Conservation (phyloP, 768 basidiomycete genomes). For the Termitomyces eurrhizus region DNA sequence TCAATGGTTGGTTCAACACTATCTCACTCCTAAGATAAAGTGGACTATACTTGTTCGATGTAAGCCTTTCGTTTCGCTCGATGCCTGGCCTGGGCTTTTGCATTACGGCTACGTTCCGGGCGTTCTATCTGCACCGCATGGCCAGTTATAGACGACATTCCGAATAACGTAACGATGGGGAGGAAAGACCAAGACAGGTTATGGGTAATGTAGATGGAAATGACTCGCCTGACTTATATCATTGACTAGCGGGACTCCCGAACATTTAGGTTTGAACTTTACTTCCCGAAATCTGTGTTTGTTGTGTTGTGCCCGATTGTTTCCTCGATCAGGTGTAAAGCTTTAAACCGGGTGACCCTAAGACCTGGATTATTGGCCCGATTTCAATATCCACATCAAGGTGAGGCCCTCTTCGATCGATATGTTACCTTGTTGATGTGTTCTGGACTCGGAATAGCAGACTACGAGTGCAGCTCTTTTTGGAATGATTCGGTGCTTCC, state of each 20-base stretch:
- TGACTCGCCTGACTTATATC: conserved; percentile 36
- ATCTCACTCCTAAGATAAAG: not conserved
- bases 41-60: conserved; percentile 70
- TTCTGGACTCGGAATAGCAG: conserved; percentile 4
- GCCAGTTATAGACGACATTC: conserved; percentile 58
- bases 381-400: conserved; percentile 11
- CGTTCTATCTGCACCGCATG: conserved; percentile 57
- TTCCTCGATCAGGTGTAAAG: conserved; percentile 40
- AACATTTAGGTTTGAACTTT: conserved; percentile 31
- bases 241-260: conserved; percentile 23
- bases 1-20: not conserved
- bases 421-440: conserved; percentile 9
- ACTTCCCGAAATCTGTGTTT: conserved; percentile 30
- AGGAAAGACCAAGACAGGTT: conserved; percentile 44
- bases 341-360: conserved; percentile 34
- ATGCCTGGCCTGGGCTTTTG: conserved; percentile 85
- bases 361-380: conserved; percentile 21
- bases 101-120: conserved; percentile 84
- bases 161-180: conserved; percentile 46
- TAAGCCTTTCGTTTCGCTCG: conserved; percentile 91
- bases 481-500: conserved; percentile 21
- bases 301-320: conserved; percentile 37
- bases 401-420: conserved; percentile 8
- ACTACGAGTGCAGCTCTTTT: conserved; percentile 2
- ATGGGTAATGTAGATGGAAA: conserved; percentile 34